These are phyloP conservation scores for Xylaria sp. DNA, from an alignment of 2,329 filamentous ascomycete genomes.

Conservation along the genomic window DNA sequence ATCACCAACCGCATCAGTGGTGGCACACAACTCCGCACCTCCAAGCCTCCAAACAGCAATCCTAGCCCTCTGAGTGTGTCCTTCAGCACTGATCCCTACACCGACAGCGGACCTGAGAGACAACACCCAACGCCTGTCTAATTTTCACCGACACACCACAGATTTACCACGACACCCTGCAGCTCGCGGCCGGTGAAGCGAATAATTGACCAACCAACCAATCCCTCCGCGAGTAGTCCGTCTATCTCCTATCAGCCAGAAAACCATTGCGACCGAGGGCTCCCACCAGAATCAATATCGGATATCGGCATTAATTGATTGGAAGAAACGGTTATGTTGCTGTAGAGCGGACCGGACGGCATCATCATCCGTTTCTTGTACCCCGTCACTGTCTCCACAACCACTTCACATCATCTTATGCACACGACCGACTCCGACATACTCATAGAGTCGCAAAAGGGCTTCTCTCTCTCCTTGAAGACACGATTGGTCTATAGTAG, in stretches of 20 bases:
- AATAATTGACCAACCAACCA: slow-evolving; percentile 29
- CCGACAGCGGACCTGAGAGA: slow-evolving; percentile 26
- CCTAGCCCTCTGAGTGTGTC: neutral
- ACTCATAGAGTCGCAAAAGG: neutral
- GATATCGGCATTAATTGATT: slow-evolving; percentile 34
- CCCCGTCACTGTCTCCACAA: neutral
- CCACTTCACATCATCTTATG: neutral
- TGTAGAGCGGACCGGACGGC: slow-evolving; percentile 33
- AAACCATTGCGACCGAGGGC: slow-evolving; percentile 23
- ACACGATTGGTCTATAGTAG: neutral
- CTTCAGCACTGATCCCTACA: slow-evolving; percentile 21
- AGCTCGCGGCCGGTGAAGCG: slow-evolving; percentile 7
- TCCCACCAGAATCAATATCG: slow-evolving; percentile 7
- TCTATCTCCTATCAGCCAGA: slow-evolving; percentile 21
- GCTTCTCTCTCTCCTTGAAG: neutral
- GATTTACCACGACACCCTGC: slow-evolving; percentile 17
- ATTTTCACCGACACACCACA: slow-evolving; percentile 40
- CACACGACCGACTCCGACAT: slow-evolving; percentile 11
- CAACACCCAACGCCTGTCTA: slow-evolving; percentile 35
- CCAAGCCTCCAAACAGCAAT: neutral
- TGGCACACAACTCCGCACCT: slow-evolving; percentile 1
- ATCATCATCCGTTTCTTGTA: slow-evolving; percentile 26
- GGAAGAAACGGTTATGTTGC: slow-evolving; percentile 36
- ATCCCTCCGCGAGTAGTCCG: slow-evolving; percentile 15
- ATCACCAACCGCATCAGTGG: neutral